Percentiles rank a stretch among this genome's conserved stretches.
Conservation (phyloP, 371 early-diverging fungal species). For the Blakeslea trispora region DNA sequence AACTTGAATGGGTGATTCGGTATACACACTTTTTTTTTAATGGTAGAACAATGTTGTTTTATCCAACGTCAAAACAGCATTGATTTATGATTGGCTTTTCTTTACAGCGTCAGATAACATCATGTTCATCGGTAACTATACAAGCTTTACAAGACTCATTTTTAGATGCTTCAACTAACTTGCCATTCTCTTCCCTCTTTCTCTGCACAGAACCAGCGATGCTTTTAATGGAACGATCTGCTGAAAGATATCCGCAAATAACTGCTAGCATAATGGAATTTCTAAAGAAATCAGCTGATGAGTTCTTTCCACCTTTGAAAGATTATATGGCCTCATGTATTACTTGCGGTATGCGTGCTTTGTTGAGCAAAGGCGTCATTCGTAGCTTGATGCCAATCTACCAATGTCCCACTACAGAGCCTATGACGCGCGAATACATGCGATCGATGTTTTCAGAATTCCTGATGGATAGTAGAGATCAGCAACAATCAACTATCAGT, state of each 20-base stretch:
- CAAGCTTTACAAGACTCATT: background rate
- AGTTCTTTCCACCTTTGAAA: slow-evolving; percentile 59
- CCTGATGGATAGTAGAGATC: slow-evolving; percentile 14
- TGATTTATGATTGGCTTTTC: slow-evolving; percentile 83
- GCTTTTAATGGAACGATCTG: slow-evolving; percentile 70
- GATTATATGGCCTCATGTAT: slow-evolving; percentile 55
- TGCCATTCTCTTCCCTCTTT: too few relatives aligned
- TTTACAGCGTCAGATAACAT: slow-evolving; percentile 69
- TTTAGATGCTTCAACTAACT: background rate
- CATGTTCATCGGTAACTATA: slow-evolving; percentile 70
- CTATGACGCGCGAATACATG: slow-evolving; percentile 31
- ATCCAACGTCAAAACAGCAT: slow-evolving; percentile 69
- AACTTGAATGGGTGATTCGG: background rate
- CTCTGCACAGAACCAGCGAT: slow-evolving; percentile 77
- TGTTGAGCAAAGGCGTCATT: slow-evolving; percentile 69
- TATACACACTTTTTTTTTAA: background rate
- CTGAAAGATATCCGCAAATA: slow-evolving; percentile 66
- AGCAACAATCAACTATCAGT: background rate
- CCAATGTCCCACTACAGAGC: slow-evolving; percentile 32
- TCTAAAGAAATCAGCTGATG: slow-evolving; percentile 56
- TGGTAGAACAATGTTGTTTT: slow-evolving; percentile 54
- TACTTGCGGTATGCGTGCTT: slow-evolving; percentile 55
- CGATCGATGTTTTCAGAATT: slow-evolving; percentile 34
- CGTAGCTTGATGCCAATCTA: slow-evolving; percentile 42
- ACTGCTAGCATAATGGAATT: slow-evolving; percentile 70